Conservation (phyloP, 2,329 filamentous ascomycete genomes). For the Zasmidium citrigriseum region DNA sequence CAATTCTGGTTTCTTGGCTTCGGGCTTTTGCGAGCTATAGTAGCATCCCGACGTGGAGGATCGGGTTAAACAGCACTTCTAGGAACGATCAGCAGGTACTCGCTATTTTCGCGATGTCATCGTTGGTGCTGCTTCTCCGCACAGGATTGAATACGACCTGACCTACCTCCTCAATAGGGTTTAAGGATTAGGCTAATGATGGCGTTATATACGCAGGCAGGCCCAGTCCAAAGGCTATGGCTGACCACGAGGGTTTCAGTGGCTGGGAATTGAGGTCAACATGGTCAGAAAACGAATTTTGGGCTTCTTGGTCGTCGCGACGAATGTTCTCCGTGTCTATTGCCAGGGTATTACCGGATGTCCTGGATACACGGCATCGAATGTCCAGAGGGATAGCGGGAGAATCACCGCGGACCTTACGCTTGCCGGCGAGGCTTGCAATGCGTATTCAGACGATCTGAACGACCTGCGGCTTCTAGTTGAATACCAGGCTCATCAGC, state of each 20-base stretch:
- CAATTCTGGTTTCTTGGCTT: not conserved
- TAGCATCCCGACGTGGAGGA: not conserved
- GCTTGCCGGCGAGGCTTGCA: slow-evolving; percentile 29
- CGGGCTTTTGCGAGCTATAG: not conserved
- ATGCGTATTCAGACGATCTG: slow-evolving; percentile 32
- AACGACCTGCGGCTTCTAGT: slow-evolving; percentile 23
- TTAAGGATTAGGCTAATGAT: not conserved
- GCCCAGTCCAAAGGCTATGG: no score
- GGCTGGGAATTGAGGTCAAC: no score
- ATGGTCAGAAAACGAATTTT: not conserved
- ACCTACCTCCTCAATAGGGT: no score
- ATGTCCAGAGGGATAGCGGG: slow-evolving; percentile 21
- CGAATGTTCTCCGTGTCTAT: not conserved
- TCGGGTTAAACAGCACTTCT: not conserved
- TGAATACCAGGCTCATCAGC: slow-evolving; percentile 32
- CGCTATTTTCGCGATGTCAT: not conserved
- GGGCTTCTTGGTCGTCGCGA: not conserved
- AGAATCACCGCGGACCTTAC: slow-evolving; percentile 29
- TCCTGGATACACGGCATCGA: slow-evolving; percentile 32
- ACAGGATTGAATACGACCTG: no score
- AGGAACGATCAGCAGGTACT: not conserved
- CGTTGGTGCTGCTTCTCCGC: not conserved
- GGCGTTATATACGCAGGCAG: no score
- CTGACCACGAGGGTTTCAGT: no score
- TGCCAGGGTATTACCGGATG: not conserved